Percentiles rank a stretch among this genome's conserved stretches.
Evolutionary conservation across 192 early-diverging fungal species (phyloP).

Genomic region (Podila epigama): DNA sequence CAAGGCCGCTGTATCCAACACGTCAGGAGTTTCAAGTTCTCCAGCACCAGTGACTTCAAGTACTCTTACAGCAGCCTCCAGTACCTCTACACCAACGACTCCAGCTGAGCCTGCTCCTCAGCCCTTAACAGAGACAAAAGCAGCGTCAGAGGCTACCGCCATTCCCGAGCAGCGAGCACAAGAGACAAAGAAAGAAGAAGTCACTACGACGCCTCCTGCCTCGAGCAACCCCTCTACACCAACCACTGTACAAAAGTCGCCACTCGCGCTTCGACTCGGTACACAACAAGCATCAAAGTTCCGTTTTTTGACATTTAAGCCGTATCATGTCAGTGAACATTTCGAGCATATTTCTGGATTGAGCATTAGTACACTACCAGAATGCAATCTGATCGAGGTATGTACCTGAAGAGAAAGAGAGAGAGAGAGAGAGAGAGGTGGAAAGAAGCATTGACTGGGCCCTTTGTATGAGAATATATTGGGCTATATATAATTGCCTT

Average conservation of each 20-base stretch:
- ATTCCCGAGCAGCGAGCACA: neutral
- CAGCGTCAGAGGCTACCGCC: no score
- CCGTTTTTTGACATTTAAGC: slow-evolving; percentile 66
- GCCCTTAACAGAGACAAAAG: no score
- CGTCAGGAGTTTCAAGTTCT: no score
- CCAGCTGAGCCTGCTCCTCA: no score
- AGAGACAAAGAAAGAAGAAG: neutral
- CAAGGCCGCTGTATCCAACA: neutral
- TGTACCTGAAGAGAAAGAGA: neutral
- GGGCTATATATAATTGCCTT: no score
- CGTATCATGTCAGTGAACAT: slow-evolving; percentile 66
- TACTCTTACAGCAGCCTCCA: no score
- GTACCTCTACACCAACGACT: no score
- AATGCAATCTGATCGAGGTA: slow-evolving; percentile 68
- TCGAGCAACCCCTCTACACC: no score
- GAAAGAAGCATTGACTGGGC: no score
- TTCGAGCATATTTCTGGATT: slow-evolving; percentile 69
- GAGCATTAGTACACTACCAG: slow-evolving; percentile 60
- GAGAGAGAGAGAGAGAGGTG: no score
- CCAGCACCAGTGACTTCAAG: no score
- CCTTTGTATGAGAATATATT: no score
- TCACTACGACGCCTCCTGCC: slow-evolving; percentile 9
- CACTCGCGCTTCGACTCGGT: slow-evolving; percentile 53
- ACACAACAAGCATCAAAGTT: slow-evolving; percentile 52
- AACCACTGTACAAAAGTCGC: slow-evolving; percentile 49